Conservation (phyloP, 2,329 filamentous ascomycete genomes). For the Pleurostoma richardsiae region DNA sequence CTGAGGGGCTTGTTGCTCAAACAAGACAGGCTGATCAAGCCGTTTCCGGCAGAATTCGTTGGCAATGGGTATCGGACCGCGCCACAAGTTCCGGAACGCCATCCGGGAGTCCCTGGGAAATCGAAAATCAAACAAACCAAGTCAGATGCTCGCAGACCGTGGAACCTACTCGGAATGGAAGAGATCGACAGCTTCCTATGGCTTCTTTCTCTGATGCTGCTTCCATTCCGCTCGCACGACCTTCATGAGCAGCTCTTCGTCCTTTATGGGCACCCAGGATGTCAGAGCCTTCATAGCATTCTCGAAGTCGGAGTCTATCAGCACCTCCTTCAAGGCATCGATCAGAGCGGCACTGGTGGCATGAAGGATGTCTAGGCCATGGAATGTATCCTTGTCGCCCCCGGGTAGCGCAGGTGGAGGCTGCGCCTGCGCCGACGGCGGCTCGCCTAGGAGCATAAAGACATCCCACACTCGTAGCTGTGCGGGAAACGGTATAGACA, state of each 20-base stretch:
- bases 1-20: too few relatives aligned
- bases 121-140: too few relatives aligned
- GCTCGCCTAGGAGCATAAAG: conserved; percentile 88
- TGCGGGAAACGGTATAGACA: conserved; percentile 89
- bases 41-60: too few relatives aligned
- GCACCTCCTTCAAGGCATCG: conserved; percentile 80
- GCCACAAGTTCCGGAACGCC: too few relatives aligned
- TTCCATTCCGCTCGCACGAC: conserved; percentile 75
- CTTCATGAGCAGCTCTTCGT: conserved; percentile 89
- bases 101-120: too few relatives aligned
- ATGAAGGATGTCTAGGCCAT: conserved; percentile 79
- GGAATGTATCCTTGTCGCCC: conserved; percentile 2
- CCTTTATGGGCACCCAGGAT: conserved; percentile 87
- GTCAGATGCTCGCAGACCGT: background rate
- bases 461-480: conserved; percentile 97
- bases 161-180: conserved; percentile 5
- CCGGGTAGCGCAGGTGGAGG: conserved; percentile 17
- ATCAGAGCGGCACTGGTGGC: conserved; percentile 86
- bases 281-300: conserved; percentile 97
- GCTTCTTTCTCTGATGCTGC: conserved; percentile 44
- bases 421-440: conserved; percentile 25
- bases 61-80: too few relatives aligned
- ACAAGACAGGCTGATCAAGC: too few relatives aligned
- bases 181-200: conserved; percentile 14
- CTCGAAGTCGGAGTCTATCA: conserved; percentile 92